Percentiles rank a stretch among this genome's conserved stretches.
Conservation (phyloP, 495 filamentous ascomycete species). For the Lophium mytilinum region DNA sequence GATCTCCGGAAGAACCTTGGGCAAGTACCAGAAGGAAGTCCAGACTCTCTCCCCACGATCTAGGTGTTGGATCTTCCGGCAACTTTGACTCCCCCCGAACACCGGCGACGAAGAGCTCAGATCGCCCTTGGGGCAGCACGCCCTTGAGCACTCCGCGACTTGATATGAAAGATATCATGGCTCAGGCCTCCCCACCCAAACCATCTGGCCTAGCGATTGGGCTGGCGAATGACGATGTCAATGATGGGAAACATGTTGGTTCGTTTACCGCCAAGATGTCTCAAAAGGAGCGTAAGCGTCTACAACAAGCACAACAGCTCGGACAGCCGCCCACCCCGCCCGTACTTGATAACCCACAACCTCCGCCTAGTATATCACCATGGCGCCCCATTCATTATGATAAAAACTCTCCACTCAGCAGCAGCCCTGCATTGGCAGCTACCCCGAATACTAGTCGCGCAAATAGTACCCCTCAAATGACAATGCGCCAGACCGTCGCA, state of each 20-base stretch:
- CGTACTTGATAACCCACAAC: conserved; percentile 25
- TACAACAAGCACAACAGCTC: conserved; percentile 44
- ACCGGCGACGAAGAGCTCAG: conserved; percentile 16
- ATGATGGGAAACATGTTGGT: conserved; percentile 21
- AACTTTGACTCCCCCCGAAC: background rate
- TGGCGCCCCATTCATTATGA: conserved; percentile 52
- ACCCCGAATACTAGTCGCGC: conserved; percentile 15
- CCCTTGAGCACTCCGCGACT: conserved; percentile 54
- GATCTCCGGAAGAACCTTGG: conserved; percentile 13
- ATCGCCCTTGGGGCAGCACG: conserved; percentile 54
- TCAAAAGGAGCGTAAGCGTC: conserved; percentile 83
- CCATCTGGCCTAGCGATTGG: conserved; percentile 69
- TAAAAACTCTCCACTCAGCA: conserved; percentile 7
- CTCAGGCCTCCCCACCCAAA: conserved; percentile 53
- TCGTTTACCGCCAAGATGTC: conserved; percentile 53
- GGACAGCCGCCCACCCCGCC: conserved; percentile 40
- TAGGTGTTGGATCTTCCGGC: background rate
- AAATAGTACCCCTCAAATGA: conserved; percentile 45
- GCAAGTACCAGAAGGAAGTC: conserved; percentile 4
- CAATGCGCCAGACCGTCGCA: conserved; percentile 55
- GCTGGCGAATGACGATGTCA: conserved; percentile 41
- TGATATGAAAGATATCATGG: conserved; percentile 77
- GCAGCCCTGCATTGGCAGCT: conserved; percentile 13
- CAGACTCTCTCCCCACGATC: background rate
- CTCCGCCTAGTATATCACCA: conserved; percentile 49